These are phyloP conservation scores for Nicotiana sylvestris DNA, from an alignment of 257 asterid species.

Conservation along the genomic window DNA sequence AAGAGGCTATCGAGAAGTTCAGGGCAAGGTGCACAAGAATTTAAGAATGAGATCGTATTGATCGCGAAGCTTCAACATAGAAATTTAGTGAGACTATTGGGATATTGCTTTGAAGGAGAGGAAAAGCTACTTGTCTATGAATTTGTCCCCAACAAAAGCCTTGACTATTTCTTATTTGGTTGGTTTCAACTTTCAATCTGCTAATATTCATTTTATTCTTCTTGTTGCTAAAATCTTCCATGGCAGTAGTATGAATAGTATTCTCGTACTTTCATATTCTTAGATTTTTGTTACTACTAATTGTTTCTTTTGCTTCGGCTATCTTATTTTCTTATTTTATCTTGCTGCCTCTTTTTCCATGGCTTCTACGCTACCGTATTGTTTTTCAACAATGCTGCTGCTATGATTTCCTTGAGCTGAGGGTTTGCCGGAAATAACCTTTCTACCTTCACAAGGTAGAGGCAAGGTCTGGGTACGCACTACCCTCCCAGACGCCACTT, in stretches of 20 bases:
- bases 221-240: background rate
- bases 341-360: background rate
- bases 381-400: too few relatives aligned
- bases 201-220: background rate
- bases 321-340: too few relatives aligned
- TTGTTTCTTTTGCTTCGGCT: too few relatives aligned
- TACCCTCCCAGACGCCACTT: too few relatives aligned
- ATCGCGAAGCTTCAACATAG: constrained; percentile 20
- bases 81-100: constrained; percentile 21
- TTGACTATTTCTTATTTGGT: constrained; percentile 28
- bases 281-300: too few relatives aligned
- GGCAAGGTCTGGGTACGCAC: too few relatives aligned
- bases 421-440: too few relatives aligned
- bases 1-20: constrained; percentile 22
- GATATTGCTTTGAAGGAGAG: constrained; percentile 19
- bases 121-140: constrained; percentile 33
- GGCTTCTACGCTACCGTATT: background rate
- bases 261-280: background rate
- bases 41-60: constrained; percentile 18
- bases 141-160: constrained; percentile 24
- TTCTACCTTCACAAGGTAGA: too few relatives aligned
- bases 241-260: background rate
- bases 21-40: constrained; percentile 25
- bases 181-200: background rate
- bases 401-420: too few relatives aligned